Percentiles rank a stretch among this genome's conserved stretches.
Evolutionary conservation across 352 stramenopile genomes (phyloP).

Genomic region (Phytophthora meadii): DNA sequence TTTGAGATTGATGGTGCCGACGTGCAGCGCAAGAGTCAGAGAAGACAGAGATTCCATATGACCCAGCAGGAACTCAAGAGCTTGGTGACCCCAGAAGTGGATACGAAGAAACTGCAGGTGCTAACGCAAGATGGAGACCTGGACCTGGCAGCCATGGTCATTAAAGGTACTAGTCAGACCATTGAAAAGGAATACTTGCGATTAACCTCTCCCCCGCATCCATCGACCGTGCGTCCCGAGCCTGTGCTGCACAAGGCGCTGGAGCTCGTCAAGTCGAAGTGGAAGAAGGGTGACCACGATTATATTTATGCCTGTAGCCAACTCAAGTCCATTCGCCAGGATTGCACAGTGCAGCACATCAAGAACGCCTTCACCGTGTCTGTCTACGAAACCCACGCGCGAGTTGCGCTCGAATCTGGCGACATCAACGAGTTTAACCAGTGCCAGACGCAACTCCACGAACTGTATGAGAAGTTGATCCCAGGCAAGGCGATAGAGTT

Average conservation of each 20-base stretch:
- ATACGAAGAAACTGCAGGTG: conserved; percentile 78
- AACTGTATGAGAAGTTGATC: conserved; percentile 86
- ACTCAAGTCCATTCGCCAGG: conserved; percentile 99
- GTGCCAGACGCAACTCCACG: conserved; percentile 90
- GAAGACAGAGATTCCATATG: conserved; percentile 78
- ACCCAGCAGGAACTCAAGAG: conserved; percentile 71
- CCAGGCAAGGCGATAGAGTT: conserved; percentile 85
- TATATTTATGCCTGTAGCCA: conserved; percentile 98
- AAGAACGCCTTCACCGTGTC: conserved; percentile 97
- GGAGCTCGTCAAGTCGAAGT: conserved; percentile 87
- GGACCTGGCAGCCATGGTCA: conserved; percentile 88
- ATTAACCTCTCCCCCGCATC: conserved; percentile 95
- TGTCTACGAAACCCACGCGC: conserved; percentile 98
- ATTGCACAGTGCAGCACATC: conserved; percentile 98
- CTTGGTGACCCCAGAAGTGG: conserved; percentile 68
- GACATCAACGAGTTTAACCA: conserved; percentile 98
- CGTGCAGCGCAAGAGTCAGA: conserved; percentile 75
- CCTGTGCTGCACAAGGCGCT: conserved; percentile 91
- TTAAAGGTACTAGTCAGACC: conserved; percentile 94
- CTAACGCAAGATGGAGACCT: conserved; percentile 81
- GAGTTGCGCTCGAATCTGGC: conserved; percentile 94
- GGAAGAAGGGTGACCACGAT: conserved; percentile 87
- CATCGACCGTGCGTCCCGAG: conserved; percentile 95
- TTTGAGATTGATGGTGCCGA: conserved; percentile 49
- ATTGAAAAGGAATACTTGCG: conserved; percentile 99